Percentiles rank a stretch among this genome's conserved stretches.
Conservation (phyloP, 192 early-diverging fungal genomes). For the Coemansia guatemalensis region DNA sequence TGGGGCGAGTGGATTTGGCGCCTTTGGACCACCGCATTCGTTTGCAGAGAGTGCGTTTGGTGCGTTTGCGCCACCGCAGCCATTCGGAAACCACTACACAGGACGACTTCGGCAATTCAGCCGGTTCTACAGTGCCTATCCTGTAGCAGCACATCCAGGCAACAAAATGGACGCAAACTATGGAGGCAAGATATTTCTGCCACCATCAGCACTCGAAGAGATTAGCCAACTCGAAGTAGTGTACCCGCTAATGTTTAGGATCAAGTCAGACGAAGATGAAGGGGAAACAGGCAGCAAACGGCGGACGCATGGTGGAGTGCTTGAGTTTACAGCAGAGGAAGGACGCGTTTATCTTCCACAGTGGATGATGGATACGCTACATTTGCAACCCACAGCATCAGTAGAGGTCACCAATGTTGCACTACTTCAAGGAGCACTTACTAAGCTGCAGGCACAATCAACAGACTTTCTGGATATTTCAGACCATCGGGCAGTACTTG, state of each 20-base stretch:
- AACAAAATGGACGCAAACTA: slow-evolving; percentile 49
- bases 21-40: slow-evolving; percentile 7
- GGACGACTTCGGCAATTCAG: slow-evolving; percentile 36
- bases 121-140: slow-evolving; percentile 45
- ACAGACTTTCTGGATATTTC: slow-evolving; percentile 95
- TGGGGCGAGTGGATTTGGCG: slow-evolving; percentile 17
- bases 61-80: slow-evolving; percentile 4
- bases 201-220: slow-evolving; percentile 47
- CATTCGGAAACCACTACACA: background rate
- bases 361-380: slow-evolving; percentile 97
- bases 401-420: slow-evolving; percentile 76
- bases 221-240: slow-evolving; percentile 79
- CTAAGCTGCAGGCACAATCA: slow-evolving; percentile 97
- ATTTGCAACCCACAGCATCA: slow-evolving; percentile 71
- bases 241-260: slow-evolving; percentile 91
- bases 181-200: slow-evolving; percentile 55
- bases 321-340: slow-evolving; percentile 98
- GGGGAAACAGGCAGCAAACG: slow-evolving; percentile 3
- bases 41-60: slow-evolving; percentile 22
- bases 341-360: slow-evolving; percentile 92
- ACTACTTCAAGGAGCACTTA: slow-evolving; percentile 81
- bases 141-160: slow-evolving; percentile 27
- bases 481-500: slow-evolving; percentile 95
- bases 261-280: slow-evolving; percentile 62
- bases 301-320: slow-evolving; percentile 91